These are phyloP conservation scores for Kodamaea kaohsiungensis DNA, from an alignment of 805 yeast species.

Conservation along the genomic window DNA sequence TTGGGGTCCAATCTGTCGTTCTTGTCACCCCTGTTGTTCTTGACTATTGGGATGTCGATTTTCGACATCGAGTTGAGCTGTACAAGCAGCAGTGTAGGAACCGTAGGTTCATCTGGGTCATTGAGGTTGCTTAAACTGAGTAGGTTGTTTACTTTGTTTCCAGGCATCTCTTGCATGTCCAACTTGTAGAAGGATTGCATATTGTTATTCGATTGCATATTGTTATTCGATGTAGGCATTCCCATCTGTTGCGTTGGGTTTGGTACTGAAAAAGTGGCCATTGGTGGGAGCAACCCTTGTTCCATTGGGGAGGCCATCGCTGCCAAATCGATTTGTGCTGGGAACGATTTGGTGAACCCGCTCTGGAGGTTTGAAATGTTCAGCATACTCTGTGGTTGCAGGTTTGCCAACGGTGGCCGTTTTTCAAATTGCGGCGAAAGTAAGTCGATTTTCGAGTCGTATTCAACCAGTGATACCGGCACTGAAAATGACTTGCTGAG, in stretches of 20 bases:
- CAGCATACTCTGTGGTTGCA: background rate
- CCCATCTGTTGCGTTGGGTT: constrained; percentile 5
- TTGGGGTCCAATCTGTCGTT: constrained; percentile 45
- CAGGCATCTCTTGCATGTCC: constrained; percentile 4
- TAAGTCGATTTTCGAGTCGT: constrained; percentile 22
- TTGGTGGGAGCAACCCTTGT: constrained; percentile 30
- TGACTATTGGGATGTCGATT: constrained; percentile 16
- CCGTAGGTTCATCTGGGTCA: constrained; percentile 8
- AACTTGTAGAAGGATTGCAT: constrained; percentile 6
- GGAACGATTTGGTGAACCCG: constrained; percentile 40
- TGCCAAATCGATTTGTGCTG: constrained; percentile 55
- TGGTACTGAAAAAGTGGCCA: constrained; percentile 28
- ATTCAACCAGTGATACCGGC: constrained; percentile 3
- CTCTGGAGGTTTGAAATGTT: background rate
- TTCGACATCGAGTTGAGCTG: constrained; percentile 13
- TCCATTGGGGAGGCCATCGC: constrained; percentile 42
- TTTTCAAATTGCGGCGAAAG: constrained; percentile 25
- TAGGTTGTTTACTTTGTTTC: constrained; percentile 1
- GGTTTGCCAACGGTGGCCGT: background rate
- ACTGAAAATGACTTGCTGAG: constrained; percentile 6
- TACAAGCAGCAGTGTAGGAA: constrained; percentile 12
- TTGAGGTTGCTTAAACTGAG: background rate
- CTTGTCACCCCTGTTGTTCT: constrained; percentile 20
- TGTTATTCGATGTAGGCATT: background rate
- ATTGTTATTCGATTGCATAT: background rate